A percentile compares a stretch with the other conserved stretches of the same genome.
These are phyloP conservation scores for Hortaea sp. DNA, from an alignment of 2,329 filamentous ascomycete genomes.

Conservation along the genomic window DNA sequence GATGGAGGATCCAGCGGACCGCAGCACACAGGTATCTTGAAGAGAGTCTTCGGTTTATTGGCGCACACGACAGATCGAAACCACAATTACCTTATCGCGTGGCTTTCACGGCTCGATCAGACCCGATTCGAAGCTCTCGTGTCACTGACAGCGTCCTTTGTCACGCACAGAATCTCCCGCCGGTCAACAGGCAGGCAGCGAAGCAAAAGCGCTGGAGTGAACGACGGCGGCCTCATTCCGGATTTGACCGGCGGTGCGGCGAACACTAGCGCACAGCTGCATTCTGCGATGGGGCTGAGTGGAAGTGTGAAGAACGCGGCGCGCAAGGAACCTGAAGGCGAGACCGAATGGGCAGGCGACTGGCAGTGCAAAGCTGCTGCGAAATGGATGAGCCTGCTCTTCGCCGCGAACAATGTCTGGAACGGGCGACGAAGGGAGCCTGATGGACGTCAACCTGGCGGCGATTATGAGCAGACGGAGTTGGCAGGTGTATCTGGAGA, in stretches of 20 bases:
- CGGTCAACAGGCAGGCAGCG: conserved; percentile 55
- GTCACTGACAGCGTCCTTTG: conserved; percentile 66
- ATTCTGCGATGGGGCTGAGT: conserved; percentile 59
- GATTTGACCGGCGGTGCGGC: conserved; percentile 57
- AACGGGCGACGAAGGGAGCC: conserved; percentile 14
- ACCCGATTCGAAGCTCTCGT: conserved; percentile 61
- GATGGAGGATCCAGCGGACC: conserved; percentile 37
- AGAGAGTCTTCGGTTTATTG: conserved; percentile 70
- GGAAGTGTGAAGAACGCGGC: conserved; percentile 37
- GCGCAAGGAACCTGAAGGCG: conserved; percentile 42
- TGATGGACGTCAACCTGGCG: not conserved
- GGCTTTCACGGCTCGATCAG: conserved; percentile 64
- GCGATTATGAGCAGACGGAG: conserved; percentile 4
- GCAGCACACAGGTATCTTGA: conserved; percentile 74
- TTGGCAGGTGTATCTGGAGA: conserved; percentile 9
- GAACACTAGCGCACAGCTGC: conserved; percentile 56
- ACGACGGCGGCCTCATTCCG: conserved; percentile 60
- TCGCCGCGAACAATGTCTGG: conserved; percentile 63
- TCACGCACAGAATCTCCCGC: conserved; percentile 68
- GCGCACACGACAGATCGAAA: conserved; percentile 66
- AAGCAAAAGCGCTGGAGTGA: conserved; percentile 46
- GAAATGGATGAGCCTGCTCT: conserved; percentile 68
- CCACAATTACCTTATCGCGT: conserved; percentile 66
- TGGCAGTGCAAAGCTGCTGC: conserved; percentile 82
- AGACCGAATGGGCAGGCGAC: conserved; percentile 61